Base-by-base conservation (phyloP, 306 rosid species). In the Castanospermum australe region DNA sequence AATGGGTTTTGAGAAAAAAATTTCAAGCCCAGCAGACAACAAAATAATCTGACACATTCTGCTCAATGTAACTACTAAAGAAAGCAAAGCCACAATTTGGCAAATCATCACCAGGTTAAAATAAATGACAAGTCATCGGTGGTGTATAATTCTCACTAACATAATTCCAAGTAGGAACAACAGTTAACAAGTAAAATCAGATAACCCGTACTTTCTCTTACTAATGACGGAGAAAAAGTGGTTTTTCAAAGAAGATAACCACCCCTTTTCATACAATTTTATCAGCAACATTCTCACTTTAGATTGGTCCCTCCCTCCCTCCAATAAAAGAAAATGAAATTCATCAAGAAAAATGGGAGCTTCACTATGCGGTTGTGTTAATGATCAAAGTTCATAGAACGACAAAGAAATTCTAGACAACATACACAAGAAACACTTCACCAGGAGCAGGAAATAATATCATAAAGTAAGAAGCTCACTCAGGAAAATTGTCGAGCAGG, bases 401-500 rank as follows among this genome's bases (percentile, higher is more conserved):
- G 36, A 41, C 5, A 21, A 20, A 39, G 24, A 67, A 59, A 41
- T 5, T n/a, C 13, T 4, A 8, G n/a, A 22, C 24, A 13, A n/a
- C 20, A 48, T 4, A 28, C 32, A 28, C 1, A 3, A 28, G 3
- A 3, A 28, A 3, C 1, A 28, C 32, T 28, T 28, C 3, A 28
- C 3, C 32, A 28, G 3, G 17, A 42, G 59, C 32, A 28, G 3
- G 17, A 42, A 74, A 20, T 9, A 1, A 17, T 18, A 33, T n/a
- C 47, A 35, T 21, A 6, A 48, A 47, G 0, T 28, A 8, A 48
- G 30, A 59, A 30, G 79, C 97, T 77, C 76, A 95, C 97, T 92
- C 99, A 2, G 99, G 98, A 61, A 59, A 91, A 17, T 81, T 67
- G 60, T 95, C 99, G 6, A 95, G 99, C 87, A 95, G 85, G 5